phyloP scores from a whole-genome alignment of 129 eudicot genomes.

The sunflower (Helianthus annuus) region DNA sequence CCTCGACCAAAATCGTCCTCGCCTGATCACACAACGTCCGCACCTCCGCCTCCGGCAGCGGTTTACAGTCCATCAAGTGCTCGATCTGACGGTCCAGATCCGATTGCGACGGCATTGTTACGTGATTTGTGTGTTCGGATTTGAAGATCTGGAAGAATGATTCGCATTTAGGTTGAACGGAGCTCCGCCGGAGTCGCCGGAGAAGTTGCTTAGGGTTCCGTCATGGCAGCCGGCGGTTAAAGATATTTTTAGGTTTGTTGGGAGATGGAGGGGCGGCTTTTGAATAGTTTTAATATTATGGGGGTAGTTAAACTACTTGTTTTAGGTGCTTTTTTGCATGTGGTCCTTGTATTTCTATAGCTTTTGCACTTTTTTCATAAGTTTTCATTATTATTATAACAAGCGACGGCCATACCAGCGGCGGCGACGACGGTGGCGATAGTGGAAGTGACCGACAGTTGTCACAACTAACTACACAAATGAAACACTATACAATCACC shows the following conservation, averaged over 20 bases:
- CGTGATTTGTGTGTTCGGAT: slow-evolving; percentile 2
- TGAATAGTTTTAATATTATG: slow-evolving; percentile 25
- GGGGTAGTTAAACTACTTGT: slow-evolving; percentile 30
- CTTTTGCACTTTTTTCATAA: background rate
- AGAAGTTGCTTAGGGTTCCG: slow-evolving; percentile 32
- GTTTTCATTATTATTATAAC: background rate
- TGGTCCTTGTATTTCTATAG: slow-evolving; percentile 14
- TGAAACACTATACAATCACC: no score
- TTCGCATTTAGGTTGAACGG: slow-evolving; percentile 12
- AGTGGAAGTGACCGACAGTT: no score
- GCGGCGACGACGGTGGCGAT: no score
- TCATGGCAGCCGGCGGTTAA: slow-evolving; percentile 39
- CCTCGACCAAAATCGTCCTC: slow-evolving; percentile 47
- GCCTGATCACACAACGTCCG: slow-evolving; percentile 54
- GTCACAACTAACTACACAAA: no score
- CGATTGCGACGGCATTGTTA: slow-evolving; percentile 52
- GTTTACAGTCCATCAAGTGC: slow-evolving; percentile 56
- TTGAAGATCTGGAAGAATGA: slow-evolving; percentile 20
- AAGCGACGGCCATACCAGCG: no score
- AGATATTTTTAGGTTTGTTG: slow-evolving; percentile 24
- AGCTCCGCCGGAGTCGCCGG: slow-evolving; percentile 27
- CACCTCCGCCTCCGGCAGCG: slow-evolving; percentile 53
- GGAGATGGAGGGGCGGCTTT: slow-evolving; percentile 27
- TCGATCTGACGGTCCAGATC: slow-evolving; percentile 65
- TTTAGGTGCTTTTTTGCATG: slow-evolving; percentile 1